A percentile compares a stretch with the other conserved stretches of the same genome.
phyloP scores from a whole-genome alignment of 2,329 filamentous ascomycete species.

The Ophiostoma australiae region DNA sequence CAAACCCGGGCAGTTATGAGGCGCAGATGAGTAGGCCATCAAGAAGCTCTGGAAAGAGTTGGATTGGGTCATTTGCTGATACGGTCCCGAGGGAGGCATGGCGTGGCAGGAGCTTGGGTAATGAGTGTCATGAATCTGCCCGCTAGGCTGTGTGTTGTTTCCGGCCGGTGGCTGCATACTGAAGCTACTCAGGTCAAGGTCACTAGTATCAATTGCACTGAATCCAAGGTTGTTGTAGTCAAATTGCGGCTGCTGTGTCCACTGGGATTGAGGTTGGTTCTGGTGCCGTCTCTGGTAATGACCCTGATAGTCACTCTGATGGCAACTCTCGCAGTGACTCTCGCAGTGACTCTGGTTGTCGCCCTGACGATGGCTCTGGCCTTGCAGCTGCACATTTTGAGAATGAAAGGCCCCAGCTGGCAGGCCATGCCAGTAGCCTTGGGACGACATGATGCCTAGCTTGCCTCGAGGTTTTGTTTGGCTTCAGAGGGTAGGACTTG shows the following conservation, averaged over 20 bases:
- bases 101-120: too few species aligned
- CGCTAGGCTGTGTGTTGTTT: background rate
- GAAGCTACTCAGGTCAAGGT: background rate
- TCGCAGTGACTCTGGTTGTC: background rate
- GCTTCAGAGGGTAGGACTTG: background rate
- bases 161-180: background rate
- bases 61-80: background rate
- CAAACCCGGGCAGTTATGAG: background rate
- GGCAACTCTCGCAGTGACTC: background rate
- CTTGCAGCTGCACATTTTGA: background rate
- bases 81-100: background rate
- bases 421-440: background rate
- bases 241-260: background rate
- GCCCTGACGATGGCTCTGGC: background rate
- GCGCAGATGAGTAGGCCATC: background rate
- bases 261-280: background rate
- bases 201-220: background rate
- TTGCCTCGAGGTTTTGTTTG: background rate
- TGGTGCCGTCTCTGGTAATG: too few species aligned
- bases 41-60: background rate
- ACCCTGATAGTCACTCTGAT: background rate
- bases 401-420: background rate
- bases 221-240: background rate
- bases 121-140: too few species aligned
- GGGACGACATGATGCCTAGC: background rate